Percentiles rank a stretch among this genome's conserved stretches.
phyloP scores from a whole-genome alignment of 78 protist genomes.

The Protostelium mycophagum region DNA sequence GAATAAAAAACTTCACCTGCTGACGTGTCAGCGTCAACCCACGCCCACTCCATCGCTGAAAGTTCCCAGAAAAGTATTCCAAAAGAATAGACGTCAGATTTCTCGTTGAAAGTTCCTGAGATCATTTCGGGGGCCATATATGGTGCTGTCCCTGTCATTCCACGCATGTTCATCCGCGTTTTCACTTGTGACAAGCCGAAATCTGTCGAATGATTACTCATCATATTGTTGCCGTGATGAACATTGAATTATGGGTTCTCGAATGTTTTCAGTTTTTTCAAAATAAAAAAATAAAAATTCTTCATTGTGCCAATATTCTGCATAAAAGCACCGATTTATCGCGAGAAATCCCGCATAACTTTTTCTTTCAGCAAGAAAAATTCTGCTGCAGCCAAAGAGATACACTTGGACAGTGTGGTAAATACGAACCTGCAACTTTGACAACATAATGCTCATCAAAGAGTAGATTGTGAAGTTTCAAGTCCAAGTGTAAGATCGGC shows the following conservation, averaged over 20 bases:
- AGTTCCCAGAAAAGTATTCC: neutral
- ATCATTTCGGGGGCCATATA: neutral
- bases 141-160: neutral
- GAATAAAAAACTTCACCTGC: neutral
- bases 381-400: no score
- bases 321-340: no score
- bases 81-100: neutral
- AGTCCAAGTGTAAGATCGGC: slow-evolving; percentile 55
- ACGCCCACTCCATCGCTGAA: neutral
- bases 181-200: slow-evolving; percentile 1
- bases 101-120: neutral
- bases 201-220: neutral
- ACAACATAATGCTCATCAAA: slow-evolving; percentile 51
- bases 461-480: slow-evolving; percentile 51
- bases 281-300: no score
- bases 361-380: no score
- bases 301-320: no score
- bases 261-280: no score
- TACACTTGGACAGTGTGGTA: no score
- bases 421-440: slow-evolving; percentile 39
- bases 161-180: neutral
- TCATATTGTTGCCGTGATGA: no score
- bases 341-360: no score
- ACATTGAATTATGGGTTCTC: no score
- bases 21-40: neutral